A percentile compares a stretch with the other conserved stretches of the same genome.
Evolutionary conservation across 257 asterid genomes (phyloP).

Genomic region (Vinca minor): DNA sequence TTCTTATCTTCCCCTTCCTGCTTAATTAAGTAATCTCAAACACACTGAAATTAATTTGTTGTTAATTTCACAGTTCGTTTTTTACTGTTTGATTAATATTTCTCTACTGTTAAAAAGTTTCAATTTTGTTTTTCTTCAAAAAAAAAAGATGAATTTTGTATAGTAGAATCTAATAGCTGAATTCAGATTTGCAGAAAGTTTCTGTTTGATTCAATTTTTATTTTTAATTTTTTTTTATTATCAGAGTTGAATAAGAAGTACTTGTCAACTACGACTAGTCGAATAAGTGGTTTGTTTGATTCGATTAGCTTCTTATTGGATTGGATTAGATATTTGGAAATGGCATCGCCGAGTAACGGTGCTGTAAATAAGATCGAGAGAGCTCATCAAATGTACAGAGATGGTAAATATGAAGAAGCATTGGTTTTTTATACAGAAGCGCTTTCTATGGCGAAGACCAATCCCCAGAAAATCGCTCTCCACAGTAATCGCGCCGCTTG

Average conservation of each 20-base stretch:
- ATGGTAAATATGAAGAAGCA: constrained; percentile 68
- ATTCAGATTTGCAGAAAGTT: constrained; percentile 2
- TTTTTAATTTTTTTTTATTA: too few relatives aligned
- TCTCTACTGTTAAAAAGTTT: not conserved
- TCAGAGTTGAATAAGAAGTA: too few relatives aligned
- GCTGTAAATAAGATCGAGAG: constrained; percentile 62
- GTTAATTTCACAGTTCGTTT: too few relatives aligned
- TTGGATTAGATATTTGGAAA: not conserved
- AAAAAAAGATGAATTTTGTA: not conserved
- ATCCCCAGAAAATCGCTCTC: constrained; percentile 83
- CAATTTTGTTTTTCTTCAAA: not conserved
- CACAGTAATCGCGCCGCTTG: constrained; percentile 99
- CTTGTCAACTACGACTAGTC: too few relatives aligned
- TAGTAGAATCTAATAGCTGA: not conserved
- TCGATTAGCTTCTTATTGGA: not conserved
- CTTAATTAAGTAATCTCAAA: not conserved
- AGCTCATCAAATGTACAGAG: constrained; percentile 95
- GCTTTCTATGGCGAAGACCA: constrained; percentile 72
- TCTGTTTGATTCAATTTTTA: not conserved
- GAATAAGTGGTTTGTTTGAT: too few relatives aligned
- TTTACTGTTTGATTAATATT: not conserved
- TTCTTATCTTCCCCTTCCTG: not conserved
- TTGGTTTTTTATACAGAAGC: constrained; percentile 78
- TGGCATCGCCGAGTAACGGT: constrained; percentile 10
- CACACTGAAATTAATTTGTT: not conserved